Evolutionary conservation across 192 early-diverging fungal genomes (phyloP), one percentile per base, ranked within the genome.

Genomic region (Borealophlyctis nickersoniae): DNA sequence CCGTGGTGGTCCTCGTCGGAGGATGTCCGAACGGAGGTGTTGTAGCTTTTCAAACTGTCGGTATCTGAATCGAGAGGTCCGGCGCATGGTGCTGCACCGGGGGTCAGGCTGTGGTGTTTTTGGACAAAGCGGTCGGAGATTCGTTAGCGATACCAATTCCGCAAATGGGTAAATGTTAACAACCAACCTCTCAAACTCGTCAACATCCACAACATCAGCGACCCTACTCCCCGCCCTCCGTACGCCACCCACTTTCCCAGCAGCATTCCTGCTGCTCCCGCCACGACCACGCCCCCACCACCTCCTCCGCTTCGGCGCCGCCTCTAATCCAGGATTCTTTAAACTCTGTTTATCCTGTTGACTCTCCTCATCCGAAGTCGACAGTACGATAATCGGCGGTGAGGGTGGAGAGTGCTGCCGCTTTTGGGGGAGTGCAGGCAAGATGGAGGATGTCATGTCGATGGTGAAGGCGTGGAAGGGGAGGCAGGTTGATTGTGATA

Each of bases 1-100:
- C 22, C 27, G n/a, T 32, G 45, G n/a, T 0, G 0, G 1, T 60
- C 36, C 11, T 1, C 19, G 11, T 60, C 58, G 0, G 29, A 30
- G 11, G 29, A 30, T 22, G 52, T 56, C 63, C 53, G 50, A 2
- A 30, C 56, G 13, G 28, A 29, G 31, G 28, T 58, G 9, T 11
- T 23, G 33, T 60, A 60, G 19, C 39, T 45, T 19, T 45, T 45
- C 39, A 45, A 45, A 45, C 39, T 45, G 19, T 45, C 39, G 9
- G 39, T 45, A 19, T 45, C 39, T 7, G 39, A 45, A 45, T 45
- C 9, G 39, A 13, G 39, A 19, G 39, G 19, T 45, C n/a, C n/a
- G n/a, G n/a, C n/a, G n/a, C n/a, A n/a, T n/a, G n/a, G n/a, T n/a
- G n/a, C n/a, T n/a, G n/a, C n/a, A n/a, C n/a, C n/a, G n/a, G n/a